Evolutionary conservation across 345 rosid species (phyloP), one percentile per base, ranked within the genome.

Genomic region (Rubroshorea leprosula): DNA sequence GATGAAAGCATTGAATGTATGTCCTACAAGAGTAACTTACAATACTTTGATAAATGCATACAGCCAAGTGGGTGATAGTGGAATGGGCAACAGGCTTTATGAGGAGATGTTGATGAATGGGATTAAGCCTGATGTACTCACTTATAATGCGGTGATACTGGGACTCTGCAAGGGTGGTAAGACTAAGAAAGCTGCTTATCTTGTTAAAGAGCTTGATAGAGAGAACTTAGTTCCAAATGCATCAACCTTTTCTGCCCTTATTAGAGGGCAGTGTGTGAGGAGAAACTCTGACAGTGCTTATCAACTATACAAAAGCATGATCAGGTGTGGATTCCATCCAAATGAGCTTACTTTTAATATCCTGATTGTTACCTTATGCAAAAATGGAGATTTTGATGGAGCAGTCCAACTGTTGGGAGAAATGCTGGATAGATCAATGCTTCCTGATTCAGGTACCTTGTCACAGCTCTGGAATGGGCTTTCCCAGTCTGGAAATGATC

Each of bases 181-280:
- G 92, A 91, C 96, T 19, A 91, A 81, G 84, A 88, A 82, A 65
- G 92, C 96, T 62, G 96, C 96, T 12, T 76, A 68, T 65, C 64
- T 88, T 63, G 84, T 88, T 53, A 82, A 79, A 73, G 85, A 82
- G 60, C 86, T 91, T 20, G 90, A 82, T 57, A 84, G 80, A 64
- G 71, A 79, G 78, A 68, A 74, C 43, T 74, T 91, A 66, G 81
- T 71, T 31, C 95, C 87, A 21, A 88, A 88, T 68, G 76, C 85
- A 16, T 85, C 95, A 4, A 91, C 95, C 49, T 88, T 78, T 66
- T 76, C 87, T 25, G 88, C 90, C 13, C 84, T 91, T 29, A 88
- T 86, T n/a, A 49, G 48, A 49, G 98, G 95, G 60, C 96, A 88
- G 67, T 88, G 87, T 49, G 77, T 67, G 29, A 84, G 86, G 78